These are phyloP conservation scores for Nemania sp. DNA, from an alignment of 2,329 filamentous ascomycete species.

Conservation along the genomic window DNA sequence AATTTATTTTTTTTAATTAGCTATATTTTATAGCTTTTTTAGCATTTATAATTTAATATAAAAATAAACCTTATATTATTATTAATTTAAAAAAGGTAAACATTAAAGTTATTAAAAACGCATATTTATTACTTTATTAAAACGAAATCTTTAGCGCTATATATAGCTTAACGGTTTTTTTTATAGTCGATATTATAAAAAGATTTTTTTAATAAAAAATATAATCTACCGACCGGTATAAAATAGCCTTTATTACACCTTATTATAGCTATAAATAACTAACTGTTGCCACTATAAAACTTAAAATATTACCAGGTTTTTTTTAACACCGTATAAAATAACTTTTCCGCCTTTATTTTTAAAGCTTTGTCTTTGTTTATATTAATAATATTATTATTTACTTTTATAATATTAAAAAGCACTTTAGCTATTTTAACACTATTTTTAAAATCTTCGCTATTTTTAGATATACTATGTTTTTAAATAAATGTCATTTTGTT, in stretches of 20 bases:
- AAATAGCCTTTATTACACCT: neutral
- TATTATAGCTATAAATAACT: neutral
- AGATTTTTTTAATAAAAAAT: neutral
- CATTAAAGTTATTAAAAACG: neutral
- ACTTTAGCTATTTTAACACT: neutral
- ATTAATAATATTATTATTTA: constrained; percentile 1
- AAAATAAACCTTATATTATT: neutral
- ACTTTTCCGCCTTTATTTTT: no score
- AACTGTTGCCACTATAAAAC: neutral
- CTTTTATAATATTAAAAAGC: neutral
- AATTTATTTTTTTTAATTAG: neutral
- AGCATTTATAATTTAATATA: neutral
- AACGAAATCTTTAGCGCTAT: neutral
- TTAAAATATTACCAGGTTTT: neutral
- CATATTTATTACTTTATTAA: neutral
- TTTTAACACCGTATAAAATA: neutral
- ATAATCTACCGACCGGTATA: neutral
- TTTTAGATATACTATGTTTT: neutral
- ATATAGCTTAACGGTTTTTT: neutral
- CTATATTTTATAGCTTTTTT: neutral
- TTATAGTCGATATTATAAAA: neutral
- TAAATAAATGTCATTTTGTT: neutral
- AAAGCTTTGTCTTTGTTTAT: neutral
- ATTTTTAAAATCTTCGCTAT: neutral
- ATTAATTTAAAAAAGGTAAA: neutral